Evolutionary conservation across 2,329 filamentous ascomycete species (phyloP).

Genomic region (Trichoderma polysporum): DNA sequence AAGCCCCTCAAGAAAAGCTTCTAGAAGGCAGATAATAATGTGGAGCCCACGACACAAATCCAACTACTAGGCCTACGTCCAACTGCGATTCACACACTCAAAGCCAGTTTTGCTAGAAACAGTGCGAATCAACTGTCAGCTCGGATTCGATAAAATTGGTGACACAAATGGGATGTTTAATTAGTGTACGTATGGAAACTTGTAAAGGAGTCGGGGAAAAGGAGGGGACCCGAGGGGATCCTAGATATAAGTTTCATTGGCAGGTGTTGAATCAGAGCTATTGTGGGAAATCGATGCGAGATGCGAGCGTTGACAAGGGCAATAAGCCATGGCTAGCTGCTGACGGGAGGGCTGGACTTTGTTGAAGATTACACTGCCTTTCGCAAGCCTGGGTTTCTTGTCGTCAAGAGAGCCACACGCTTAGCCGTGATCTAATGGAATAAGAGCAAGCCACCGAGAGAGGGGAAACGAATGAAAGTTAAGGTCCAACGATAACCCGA

Average conservation of each 20-base stretch:
- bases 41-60: neutral
- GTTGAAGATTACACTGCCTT: conserved; percentile 1
- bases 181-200: neutral
- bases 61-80: neutral
- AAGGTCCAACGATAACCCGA: neutral
- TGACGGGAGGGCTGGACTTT: neutral
- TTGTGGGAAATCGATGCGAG: conserved; percentile 12
- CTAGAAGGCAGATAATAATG: neutral
- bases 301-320: neutral
- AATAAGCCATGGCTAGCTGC: neutral
- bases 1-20: neutral
- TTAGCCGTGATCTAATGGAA: neutral
- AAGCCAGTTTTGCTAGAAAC: no score
- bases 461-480: neutral
- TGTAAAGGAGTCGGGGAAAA: neutral
- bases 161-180: neutral
- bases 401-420: neutral
- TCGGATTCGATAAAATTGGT: neutral
- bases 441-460: neutral
- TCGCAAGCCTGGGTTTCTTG: neutral
- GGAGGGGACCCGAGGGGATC: neutral
- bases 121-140: neutral
- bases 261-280: neutral
- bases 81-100: no score
- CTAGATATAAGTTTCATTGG: neutral